Evolutionary conservation across 208 protist species (phyloP), one percentile per base, ranked within the genome.

Genomic region (Lotmaria passim): DNA sequence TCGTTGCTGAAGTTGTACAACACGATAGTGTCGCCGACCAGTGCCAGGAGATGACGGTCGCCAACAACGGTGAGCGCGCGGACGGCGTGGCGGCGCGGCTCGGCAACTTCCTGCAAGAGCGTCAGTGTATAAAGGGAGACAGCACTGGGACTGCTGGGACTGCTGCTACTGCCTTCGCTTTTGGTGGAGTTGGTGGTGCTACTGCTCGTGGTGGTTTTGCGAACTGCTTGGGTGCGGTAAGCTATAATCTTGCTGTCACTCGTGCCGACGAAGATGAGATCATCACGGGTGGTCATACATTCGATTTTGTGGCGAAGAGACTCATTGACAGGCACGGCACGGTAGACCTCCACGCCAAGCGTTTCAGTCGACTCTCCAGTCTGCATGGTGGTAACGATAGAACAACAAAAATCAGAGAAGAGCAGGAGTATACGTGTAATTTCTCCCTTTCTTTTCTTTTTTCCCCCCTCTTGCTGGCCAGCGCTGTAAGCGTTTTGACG

Each of bases 181-280:
- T n/a, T n/a, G n/a, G n/a, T n/a, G n/a, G n/a, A 52, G 7, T 21
- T 38, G 44, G 28, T 24, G 15, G 30, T 24, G 26, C 23, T 31
- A 7, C n/a, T 60, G 36, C 15, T 36, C 71, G 26, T 48, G 26
- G n/a, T 17, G 36, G 12, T 34, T 63, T 31, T 44, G 26, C 7
- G 24, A 0, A 7, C n/a, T 3, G 34, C 11, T 1, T 43, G n/a
- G 8, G 82, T 53, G 19, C 75, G 69, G 74, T 90, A 84, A 8
- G 81, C 75, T 1, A 77, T n/a, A 7, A 94, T 19, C 64, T 81
- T 85, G 23, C 83, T 79, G 51, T 94, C 82, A 28, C 19, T 62
- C 0, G 85, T 94, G 24, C 89, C 89, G 14, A 91, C 39, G 41
- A 93, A 74, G 28, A 90, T 64, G 8, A 86, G 72, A 55, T 82